phyloP scores from a whole-genome alignment of 768 basidiomycete species.

The Psilocybe cyanescens region DNA sequence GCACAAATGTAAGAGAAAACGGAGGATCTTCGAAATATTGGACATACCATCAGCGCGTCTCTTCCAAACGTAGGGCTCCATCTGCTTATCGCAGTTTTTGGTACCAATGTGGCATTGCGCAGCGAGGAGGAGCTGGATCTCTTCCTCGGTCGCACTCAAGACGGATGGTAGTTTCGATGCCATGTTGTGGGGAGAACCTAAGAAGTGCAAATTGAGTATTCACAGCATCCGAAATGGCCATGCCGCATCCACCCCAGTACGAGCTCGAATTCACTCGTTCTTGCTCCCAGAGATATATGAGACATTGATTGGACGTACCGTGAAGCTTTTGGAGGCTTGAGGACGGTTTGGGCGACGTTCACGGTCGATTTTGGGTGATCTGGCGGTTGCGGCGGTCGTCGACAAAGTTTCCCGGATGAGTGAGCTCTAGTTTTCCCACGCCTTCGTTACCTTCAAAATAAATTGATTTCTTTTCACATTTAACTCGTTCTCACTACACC shows the following conservation, averaged over 20 bases:
- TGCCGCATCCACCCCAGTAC: constrained; percentile 47
- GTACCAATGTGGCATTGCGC: constrained; percentile 97
- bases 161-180: constrained; percentile 93
- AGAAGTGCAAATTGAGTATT: constrained; percentile 20
- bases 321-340: constrained; percentile 42
- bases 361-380: constrained; percentile 42
- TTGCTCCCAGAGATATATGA: constrained; percentile 26
- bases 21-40: constrained; percentile 4
- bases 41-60: constrained; percentile 89
- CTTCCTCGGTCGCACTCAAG: constrained; percentile 95
- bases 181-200: constrained; percentile 49
- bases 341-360: constrained; percentile 51
- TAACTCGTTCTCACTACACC: neutral
- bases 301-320: constrained; percentile 41
- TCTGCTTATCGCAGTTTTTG: constrained; percentile 99
- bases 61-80: constrained; percentile 98
- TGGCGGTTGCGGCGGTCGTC: constrained; percentile 36
- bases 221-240: constrained; percentile 40
- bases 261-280: constrained; percentile 33
- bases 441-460: constrained; percentile 13
- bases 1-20: constrained; percentile 16
- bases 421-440: constrained; percentile 38
- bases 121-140: constrained; percentile 92
- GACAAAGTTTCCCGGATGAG: constrained; percentile 35
- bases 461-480: constrained; percentile 12